Base-by-base conservation (phyloP, 352 stramenopile genomes). In the Plasmopara muralis region DNA sequence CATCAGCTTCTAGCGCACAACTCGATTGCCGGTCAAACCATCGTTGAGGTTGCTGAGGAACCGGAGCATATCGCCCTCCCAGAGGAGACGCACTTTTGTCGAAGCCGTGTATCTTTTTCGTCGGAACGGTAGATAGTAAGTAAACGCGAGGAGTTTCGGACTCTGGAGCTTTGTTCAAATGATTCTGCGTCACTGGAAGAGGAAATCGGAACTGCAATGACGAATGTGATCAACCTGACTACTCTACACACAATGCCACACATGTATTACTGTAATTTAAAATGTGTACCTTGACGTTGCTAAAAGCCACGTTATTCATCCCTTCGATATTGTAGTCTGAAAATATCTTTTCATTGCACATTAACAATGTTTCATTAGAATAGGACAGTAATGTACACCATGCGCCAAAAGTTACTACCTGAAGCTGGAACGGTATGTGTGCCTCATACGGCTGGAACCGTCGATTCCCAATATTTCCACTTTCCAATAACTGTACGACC, bases 301-400 rank as follows among this genome's bases (percentile, higher is more conserved):
- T 66, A 13, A 95, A 59, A 47, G 82, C 72, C 16, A 95, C 56
- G 9, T 72, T 69, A 57, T 89, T 95, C 84, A 95, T 95, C n/a
- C 88, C 88, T 74, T 95, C 86, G 30, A 97, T 93, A 35, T 92
- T 89, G 67, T 96, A 94, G 59, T 97, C 88, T 1, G 87, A 83
- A 70, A 96, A 95, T 5, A 92, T 70, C 77, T 93, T 45, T 30
- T 29, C 9, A 55, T 12, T 5, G 20, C 20, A 25, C 18, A 9
- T 39, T 47, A 29, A 35, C 2, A 10, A 15, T 12, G 4, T 7
- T n/a, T 46, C 29, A 33, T 10, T 40, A 39, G 60, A 16, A 37
- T 38, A 25, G 3, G 33, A 2, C 13, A 14, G 9, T 2, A 14
- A 38, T 38, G 33, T 1, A 9, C 4, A 8, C 7, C 12, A 41